These are phyloP conservation scores for Carpinus viminea DNA, from an alignment of 306 rosid genomes.

Conservation along the genomic window DNA sequence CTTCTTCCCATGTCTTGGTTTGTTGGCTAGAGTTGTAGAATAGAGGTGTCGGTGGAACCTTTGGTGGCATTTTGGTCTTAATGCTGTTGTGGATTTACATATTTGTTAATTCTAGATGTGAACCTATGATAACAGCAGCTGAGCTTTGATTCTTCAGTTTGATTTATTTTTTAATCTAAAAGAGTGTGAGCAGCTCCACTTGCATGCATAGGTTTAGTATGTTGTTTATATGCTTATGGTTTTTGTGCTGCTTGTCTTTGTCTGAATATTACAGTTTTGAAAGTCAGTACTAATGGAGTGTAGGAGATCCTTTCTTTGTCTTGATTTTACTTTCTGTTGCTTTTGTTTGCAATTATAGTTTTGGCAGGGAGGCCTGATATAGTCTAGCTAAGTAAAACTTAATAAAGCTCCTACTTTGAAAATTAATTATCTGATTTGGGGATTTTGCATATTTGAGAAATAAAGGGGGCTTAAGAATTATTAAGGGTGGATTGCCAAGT, in stretches of 20 bases:
- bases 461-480: slow-evolving; percentile 15
- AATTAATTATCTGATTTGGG: slow-evolving; percentile 1
- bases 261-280: neutral
- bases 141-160: slow-evolving; percentile 23
- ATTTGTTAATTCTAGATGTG: slow-evolving; percentile 3
- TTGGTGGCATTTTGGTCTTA: neutral
- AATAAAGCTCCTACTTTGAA: slow-evolving; percentile 1
- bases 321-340: neutral
- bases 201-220: neutral
- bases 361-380: slow-evolving; percentile 3
- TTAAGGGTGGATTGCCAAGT: slow-evolving; percentile 18
- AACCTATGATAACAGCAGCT: slow-evolving; percentile 2
- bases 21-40: slow-evolving; percentile 1
- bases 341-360: slow-evolving; percentile 14
- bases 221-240: neutral
- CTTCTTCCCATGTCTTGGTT: neutral
- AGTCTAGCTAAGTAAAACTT: neutral
- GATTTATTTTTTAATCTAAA: slow-evolving; percentile 2
- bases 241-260: neutral
- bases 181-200: slow-evolving; percentile 10
- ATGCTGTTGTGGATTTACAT: slow-evolving; percentile 14
- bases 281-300: neutral
- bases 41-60: slow-evolving; percentile 8
- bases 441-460: slow-evolving; percentile 13
- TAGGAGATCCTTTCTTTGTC: neutral